These are phyloP conservation scores for Didymella pinodella DNA, from an alignment of 2,329 filamentous ascomycete genomes.

Conservation along the genomic window DNA sequence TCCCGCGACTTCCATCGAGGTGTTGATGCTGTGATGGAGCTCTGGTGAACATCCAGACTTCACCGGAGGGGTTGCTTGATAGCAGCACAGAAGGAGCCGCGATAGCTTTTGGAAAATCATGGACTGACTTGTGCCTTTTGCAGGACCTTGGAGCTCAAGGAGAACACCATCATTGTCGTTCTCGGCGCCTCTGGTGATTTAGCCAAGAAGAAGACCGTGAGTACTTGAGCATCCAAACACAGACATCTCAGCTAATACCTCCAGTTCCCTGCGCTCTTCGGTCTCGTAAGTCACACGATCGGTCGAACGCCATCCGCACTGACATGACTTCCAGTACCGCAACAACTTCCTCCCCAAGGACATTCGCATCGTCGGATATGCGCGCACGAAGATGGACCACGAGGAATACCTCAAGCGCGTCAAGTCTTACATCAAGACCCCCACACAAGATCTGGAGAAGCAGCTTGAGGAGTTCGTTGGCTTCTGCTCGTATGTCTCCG, in stretches of 20 bases:
- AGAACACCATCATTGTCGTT: conserved; percentile 96
- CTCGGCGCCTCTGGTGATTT: conserved; percentile 96
- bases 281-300: conserved; percentile 74
- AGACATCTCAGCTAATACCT: conserved; percentile 31
- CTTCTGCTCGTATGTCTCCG: conserved; percentile 92
- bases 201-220: conserved; percentile 99
- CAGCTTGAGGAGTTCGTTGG: conserved; percentile 89
- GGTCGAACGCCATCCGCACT: conserved; percentile 22
- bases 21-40: conserved; percentile 11
- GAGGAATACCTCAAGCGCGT: conserved; percentile 93
- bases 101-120: conserved; percentile 2
- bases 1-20: conserved; percentile 1
- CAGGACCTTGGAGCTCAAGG: conserved; percentile 93
- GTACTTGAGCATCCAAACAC: conserved; percentile 42
- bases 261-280: conserved; percentile 95
- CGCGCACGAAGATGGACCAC: conserved; percentile 98
- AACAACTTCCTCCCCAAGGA: conserved; percentile 98
- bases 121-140: conserved; percentile 41
- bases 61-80: conserved; percentile 26
- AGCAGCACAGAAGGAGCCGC: conserved; percentile 21
- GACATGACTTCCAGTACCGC: conserved; percentile 72
- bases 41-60: background rate
- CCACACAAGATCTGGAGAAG: conserved; percentile 95
- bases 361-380: conserved; percentile 97
- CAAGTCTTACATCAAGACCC: conserved; percentile 98